Conservation (phyloP, 2,329 filamentous ascomycete species). For the Fusarium nurragi region DNA sequence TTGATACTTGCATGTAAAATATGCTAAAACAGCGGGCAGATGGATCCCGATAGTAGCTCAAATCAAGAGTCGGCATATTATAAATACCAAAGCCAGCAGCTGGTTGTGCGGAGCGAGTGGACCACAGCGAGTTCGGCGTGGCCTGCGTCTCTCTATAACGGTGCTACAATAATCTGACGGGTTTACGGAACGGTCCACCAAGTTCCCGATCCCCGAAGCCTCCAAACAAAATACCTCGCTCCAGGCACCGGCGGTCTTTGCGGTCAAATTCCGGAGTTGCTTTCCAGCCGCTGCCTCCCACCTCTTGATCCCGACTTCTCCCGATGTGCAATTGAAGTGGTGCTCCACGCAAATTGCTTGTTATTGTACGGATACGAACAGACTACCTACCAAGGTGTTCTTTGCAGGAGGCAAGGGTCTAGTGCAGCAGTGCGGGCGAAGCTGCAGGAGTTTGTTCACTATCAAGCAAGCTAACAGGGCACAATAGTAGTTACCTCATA, state of each 20-base stretch:
- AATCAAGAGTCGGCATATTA: slow-evolving; percentile 43
- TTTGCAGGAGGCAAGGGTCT: slow-evolving; percentile 33
- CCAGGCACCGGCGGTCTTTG: slow-evolving; percentile 23
- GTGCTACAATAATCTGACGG: slow-evolving; percentile 13
- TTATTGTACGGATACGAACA: slow-evolving; percentile 3
- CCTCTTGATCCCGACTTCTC: slow-evolving; percentile 30
- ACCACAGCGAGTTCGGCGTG: slow-evolving; percentile 42
- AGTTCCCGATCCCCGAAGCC: slow-evolving; percentile 35
- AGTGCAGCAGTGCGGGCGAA: slow-evolving; percentile 34
- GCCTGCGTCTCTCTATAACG: slow-evolving; percentile 10
- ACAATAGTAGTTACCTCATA: slow-evolving; percentile 39
- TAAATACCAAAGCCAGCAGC: slow-evolving; percentile 44
- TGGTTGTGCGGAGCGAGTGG: slow-evolving; percentile 39
- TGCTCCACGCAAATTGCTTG: slow-evolving; percentile 21
- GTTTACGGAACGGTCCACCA: slow-evolving; percentile 37
- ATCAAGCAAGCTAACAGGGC: neutral
- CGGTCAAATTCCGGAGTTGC: slow-evolving; percentile 26
- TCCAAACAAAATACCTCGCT: slow-evolving; percentile 12
- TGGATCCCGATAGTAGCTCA: slow-evolving; percentile 32
- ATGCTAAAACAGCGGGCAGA: slow-evolving; percentile 31
- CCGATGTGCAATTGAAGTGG: slow-evolving; percentile 29
- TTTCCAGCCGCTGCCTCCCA: slow-evolving; percentile 27
- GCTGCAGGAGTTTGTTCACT: slow-evolving; percentile 35
- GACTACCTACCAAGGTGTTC: slow-evolving; percentile 18
- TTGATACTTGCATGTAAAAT: slow-evolving; percentile 12